phyloP scores from a whole-genome alignment of 2,329 filamentous ascomycete species.

The Hypoxylon sp. region DNA sequence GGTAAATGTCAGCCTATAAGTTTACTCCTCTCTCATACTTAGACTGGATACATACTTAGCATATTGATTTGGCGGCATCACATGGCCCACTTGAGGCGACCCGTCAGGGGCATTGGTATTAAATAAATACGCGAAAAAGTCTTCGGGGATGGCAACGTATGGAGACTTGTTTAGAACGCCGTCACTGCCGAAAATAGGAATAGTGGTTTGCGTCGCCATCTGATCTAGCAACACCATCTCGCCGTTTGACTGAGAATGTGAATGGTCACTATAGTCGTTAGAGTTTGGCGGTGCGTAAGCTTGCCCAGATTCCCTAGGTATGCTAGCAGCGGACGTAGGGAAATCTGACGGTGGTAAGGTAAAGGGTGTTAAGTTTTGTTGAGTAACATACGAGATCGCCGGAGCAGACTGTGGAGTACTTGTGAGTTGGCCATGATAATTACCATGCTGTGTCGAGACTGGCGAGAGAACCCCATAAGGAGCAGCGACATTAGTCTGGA shows the following conservation, averaged over 20 bases:
- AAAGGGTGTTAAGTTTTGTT: slow-evolving; percentile 75
- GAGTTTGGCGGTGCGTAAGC: slow-evolving; percentile 58
- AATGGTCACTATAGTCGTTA: slow-evolving; percentile 63
- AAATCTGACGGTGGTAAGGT: slow-evolving; percentile 74
- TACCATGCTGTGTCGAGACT: slow-evolving; percentile 63
- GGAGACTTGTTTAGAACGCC: slow-evolving; percentile 85
- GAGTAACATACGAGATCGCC: slow-evolving; percentile 66
- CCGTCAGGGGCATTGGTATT: slow-evolving; percentile 73
- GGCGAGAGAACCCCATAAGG: slow-evolving; percentile 69
- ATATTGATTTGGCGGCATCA: slow-evolving; percentile 63
- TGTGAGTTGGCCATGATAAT: slow-evolving; percentile 63
- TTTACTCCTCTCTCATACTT: not conserved
- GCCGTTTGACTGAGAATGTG: slow-evolving; percentile 60
- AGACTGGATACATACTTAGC: slow-evolving; percentile 62
- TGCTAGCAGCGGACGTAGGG: slow-evolving; percentile 57
- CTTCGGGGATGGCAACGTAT: slow-evolving; percentile 85
- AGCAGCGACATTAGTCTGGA: slow-evolving; percentile 63
- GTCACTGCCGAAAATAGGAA: slow-evolving; percentile 90
- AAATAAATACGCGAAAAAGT: slow-evolving; percentile 89
- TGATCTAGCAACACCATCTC: slow-evolving; percentile 75
- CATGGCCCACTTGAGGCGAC: slow-evolving; percentile 66
- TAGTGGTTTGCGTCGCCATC: slow-evolving; percentile 75
- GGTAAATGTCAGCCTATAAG: slow-evolving; percentile 34
- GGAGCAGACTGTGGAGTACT: slow-evolving; percentile 62
- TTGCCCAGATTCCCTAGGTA: slow-evolving; percentile 56